Evolutionary conservation across 805 yeast genomes (phyloP), one percentile per base, ranked within the genome.

Genomic region (Kuraishia hungarica): DNA sequence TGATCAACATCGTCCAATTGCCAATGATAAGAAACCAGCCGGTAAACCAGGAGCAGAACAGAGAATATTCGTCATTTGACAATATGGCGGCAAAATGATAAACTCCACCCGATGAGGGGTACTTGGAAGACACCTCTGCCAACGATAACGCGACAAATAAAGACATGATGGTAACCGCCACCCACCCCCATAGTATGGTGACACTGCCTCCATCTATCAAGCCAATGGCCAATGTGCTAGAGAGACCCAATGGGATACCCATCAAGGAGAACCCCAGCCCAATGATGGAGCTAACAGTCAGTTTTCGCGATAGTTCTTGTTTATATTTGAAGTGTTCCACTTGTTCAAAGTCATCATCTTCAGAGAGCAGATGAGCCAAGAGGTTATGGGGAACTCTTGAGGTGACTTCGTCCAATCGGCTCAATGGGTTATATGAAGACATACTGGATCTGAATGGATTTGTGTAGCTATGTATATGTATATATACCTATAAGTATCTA

Each of bases 191-290:
- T 50, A 88, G 71, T 49, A 88, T 84, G 0, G 94, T 86, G 15
- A 83, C 82, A 53, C 86, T 85, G 1, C 91, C 90, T 8, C 96
- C 96, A 67, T 87, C 88, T 10, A 83, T 76, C 54, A 88, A 70
- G 2, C 89, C 86, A 29, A 85, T 84, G 63, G 85, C 82, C 65
- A 88, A 73, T 1, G 91, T 86, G 2, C 89, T 82, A 10, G 90
- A 82, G 61, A 88, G 77, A 1, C 93, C 91, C 61, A 87, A 77
- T 0, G 92, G 93, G 0, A 89, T 92, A 48, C 89, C 88, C 92
- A 88, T 86, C 35, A 88, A 70, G 1, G 91, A 83, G 65, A 88
- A 87, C 0, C 94, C 93, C 23, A 88, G 71, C 2, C 94, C 96
- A 22, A 88, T 80, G 50, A 88, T 81, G 0, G 92, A 84, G 1